Base-by-base conservation (phyloP, 2,329 filamentous ascomycete genomes). In the Penicillium hesseltinei region DNA sequence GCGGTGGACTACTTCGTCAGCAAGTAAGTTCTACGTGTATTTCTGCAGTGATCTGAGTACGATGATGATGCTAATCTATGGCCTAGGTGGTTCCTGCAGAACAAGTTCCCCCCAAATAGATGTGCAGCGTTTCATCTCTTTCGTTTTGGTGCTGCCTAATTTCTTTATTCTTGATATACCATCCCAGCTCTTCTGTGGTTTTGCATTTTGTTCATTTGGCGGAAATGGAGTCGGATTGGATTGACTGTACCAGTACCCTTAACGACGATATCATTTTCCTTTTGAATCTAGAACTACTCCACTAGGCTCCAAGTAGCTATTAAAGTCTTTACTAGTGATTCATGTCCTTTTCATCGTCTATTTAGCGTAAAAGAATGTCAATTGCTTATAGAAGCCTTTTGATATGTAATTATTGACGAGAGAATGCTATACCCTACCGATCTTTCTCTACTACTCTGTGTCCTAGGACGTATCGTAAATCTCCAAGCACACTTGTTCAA, bases 21-120 rank as follows among this genome's bases (percentile, higher is more conserved):
- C 77, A 79, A 78, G 78, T 81, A 62, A 71, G 78, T 66, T 10
- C 4, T 5, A 17, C 10, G 27, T 36, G 17, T 29, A 51, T 15
- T 2, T 31, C 5, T 8, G n/a, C 31, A 11, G 31, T 13, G 31
- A 27, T 38, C 23, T 38, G n/a, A 13, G 33, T 31, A 4, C 29
- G 17, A 6, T 25, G 6, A 40, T 36, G 23, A 33, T 62, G 55
- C 60, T 68, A 59, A 66, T 25, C 15, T 23, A 23, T 45, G 25
- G 5, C 54, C 11, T 59, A 81, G 79, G 64, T 81, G 79, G 75
- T 73, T 81, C 54, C 70, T 81, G 61, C 75, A 79, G 66, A 81
- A 80, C 72, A 81, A 80, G 66, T 81, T 77, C 63, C 79, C 79
- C 73, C 73, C 54, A 79, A 80, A 71, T 79, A 76, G 65, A 62